A percentile compares a stretch with the other conserved stretches of the same genome.
These are phyloP conservation scores for Crithidia expoeki DNA, from an alignment of 208 protist genomes.

Conservation along the genomic window DNA sequence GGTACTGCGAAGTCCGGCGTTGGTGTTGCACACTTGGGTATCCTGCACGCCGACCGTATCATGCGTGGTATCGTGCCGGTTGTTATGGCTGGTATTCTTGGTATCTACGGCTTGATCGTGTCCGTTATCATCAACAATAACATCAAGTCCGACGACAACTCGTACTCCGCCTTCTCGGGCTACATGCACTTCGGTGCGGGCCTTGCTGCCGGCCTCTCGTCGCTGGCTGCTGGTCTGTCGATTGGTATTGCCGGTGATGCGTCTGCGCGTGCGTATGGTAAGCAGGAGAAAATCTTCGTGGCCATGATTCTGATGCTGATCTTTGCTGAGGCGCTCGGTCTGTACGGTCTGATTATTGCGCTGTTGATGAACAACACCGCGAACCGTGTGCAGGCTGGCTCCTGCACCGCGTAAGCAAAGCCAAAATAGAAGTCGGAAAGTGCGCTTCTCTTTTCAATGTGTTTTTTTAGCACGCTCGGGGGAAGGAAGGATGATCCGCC, in stretches of 20 bases:
- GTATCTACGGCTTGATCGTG: slow-evolving; percentile 99
- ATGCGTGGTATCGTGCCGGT: slow-evolving; percentile 94
- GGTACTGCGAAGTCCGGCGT: slow-evolving; percentile 98
- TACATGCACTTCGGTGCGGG: slow-evolving; percentile 90
- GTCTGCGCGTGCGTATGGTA: slow-evolving; percentile 85
- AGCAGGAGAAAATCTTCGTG: slow-evolving; percentile 98
- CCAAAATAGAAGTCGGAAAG: too few relatives aligned
- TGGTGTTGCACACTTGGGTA: slow-evolving; percentile 97
- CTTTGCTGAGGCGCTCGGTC: slow-evolving; percentile 98
- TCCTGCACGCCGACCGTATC: slow-evolving; percentile 95
- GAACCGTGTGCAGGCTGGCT: slow-evolving; percentile 56
- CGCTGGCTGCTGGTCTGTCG: slow-evolving; percentile 97
- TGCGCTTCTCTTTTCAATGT: too few relatives aligned
- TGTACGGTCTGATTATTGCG: slow-evolving; percentile 99
- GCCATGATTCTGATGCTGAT: slow-evolving; percentile 99
- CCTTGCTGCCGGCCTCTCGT: slow-evolving; percentile 95
- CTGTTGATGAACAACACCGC: slow-evolving; percentile 94
- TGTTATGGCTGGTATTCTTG: slow-evolving; percentile 97
- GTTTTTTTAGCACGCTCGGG: too few relatives aligned
- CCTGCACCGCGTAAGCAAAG: slow-evolving; percentile 3
- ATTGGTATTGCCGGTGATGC: slow-evolving; percentile 99
- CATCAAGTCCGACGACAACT: slow-evolving; percentile 71
- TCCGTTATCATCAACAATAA: slow-evolving; percentile 97
- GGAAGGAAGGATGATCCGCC: too few relatives aligned
- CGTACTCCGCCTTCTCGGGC: slow-evolving; percentile 77